A percentile compares a stretch with the other conserved stretches of the same genome.
Conservation (phyloP, 1,284 basidiomycete species). For the Tetrapyrgos nigripes region DNA sequence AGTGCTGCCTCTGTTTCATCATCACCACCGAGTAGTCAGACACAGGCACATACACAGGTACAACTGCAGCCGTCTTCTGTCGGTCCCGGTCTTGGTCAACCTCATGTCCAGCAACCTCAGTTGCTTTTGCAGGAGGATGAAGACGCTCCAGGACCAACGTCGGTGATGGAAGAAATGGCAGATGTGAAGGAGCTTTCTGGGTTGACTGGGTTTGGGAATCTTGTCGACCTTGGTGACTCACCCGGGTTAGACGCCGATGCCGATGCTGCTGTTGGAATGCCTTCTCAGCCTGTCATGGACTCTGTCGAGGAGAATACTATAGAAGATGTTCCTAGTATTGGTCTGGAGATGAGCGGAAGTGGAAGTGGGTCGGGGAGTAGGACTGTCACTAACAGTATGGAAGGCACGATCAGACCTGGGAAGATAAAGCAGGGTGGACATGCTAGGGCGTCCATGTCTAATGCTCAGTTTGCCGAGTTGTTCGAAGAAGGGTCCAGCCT, state of each 20-base stretch:
- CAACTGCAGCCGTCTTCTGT: background rate
- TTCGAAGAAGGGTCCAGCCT: no score
- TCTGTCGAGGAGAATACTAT: background rate
- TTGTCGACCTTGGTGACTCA: background rate
- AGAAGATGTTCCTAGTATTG: background rate
- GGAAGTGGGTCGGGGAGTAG: background rate
- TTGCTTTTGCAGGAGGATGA: background rate
- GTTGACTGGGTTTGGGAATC: background rate
- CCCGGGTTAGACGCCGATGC: no score
- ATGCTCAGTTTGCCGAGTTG: background rate
- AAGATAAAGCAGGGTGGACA: conserved; percentile 2
- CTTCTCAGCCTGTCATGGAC: background rate
- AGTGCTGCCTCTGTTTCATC: no score
- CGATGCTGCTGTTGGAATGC: no score
- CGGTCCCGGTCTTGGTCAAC: background rate
- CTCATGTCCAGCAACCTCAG: background rate
- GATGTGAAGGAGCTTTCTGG: background rate
- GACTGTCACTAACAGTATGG: conserved; percentile 1
- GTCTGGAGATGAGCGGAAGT: background rate
- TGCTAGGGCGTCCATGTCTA: background rate
- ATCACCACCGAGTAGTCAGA: background rate
- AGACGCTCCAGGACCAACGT: background rate
- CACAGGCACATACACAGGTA: no score
- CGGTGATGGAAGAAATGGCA: background rate
- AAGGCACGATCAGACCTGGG: conserved; percentile 12